Evolutionary conservation across 2,329 filamentous ascomycete species (phyloP).

Genomic region (Hypoxylon sp.): DNA sequence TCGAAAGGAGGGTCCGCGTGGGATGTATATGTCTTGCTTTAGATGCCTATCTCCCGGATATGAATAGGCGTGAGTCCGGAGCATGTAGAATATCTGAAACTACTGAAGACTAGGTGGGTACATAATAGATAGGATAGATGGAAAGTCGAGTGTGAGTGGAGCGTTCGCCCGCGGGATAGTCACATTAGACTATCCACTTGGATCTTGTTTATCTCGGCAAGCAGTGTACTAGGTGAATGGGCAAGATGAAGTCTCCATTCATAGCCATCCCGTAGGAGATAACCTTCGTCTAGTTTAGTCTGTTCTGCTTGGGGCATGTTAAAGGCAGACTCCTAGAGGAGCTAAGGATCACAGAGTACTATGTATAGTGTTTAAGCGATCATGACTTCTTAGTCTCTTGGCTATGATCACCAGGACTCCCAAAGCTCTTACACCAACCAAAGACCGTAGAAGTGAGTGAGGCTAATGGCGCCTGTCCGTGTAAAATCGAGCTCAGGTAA

Average conservation of each 20-base stretch:
- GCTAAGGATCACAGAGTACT: not conserved
- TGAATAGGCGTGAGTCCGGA: slow-evolving; percentile 43
- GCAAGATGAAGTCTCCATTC: slow-evolving; percentile 31
- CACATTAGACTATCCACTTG: slow-evolving; percentile 42
- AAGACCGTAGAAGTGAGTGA: slow-evolving; percentile 4
- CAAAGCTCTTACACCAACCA: slow-evolving; percentile 13
- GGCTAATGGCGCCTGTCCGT: slow-evolving; percentile 9
- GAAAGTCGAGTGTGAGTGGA: slow-evolving; percentile 42
- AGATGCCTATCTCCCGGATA: slow-evolving; percentile 41
- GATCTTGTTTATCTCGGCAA: slow-evolving; percentile 45
- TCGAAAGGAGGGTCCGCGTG: slow-evolving; percentile 44
- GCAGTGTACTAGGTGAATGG: slow-evolving; percentile 25
- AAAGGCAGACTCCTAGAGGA: slow-evolving; percentile 25
- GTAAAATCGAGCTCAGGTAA: not conserved
- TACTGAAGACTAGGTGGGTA: slow-evolving; percentile 39
- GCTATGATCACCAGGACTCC: slow-evolving; percentile 16
- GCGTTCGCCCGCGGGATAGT: slow-evolving; percentile 36
- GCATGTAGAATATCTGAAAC: slow-evolving; percentile 47
- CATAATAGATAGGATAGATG: slow-evolving; percentile 43
- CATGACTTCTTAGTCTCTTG: slow-evolving; percentile 22
- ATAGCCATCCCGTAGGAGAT: slow-evolving; percentile 17
- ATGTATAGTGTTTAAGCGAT: slow-evolving; percentile 16
- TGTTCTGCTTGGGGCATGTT: slow-evolving; percentile 28
- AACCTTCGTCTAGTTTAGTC: slow-evolving; percentile 24
- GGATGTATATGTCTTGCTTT: slow-evolving; percentile 40